Percentiles rank a stretch among this genome's conserved stretches.
These are phyloP conservation scores for Lyophyllum semitale DNA, from an alignment of 768 basidiomycete species.

Conservation along the genomic window DNA sequence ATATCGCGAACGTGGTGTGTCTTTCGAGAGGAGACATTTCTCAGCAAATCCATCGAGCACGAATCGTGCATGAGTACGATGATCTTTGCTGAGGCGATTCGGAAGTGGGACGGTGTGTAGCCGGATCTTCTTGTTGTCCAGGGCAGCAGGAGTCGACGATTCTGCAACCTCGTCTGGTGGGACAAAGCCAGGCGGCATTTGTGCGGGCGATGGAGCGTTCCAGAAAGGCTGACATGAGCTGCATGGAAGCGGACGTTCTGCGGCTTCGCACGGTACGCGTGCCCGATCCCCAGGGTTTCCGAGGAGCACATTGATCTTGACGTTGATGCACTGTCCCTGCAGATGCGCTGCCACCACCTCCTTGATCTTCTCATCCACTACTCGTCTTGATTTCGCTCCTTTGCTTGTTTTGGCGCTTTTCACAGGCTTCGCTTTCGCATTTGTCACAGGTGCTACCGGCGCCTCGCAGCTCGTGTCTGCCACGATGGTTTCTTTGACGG, in stretches of 20 bases:
- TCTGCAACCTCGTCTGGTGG: not conserved
- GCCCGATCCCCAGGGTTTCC: slow-evolving; percentile 1
- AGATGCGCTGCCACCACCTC: not conserved
- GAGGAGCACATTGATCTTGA: not conserved
- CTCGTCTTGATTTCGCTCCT: not conserved
- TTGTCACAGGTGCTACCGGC: too few species aligned
- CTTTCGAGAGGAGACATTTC: not conserved
- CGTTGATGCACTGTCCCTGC: slow-evolving; percentile 4
- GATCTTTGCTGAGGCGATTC: not conserved
- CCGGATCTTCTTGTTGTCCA: not conserved
- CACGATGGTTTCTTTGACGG: not conserved
- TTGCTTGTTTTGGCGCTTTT: too few species aligned
- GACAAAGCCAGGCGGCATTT: not conserved
- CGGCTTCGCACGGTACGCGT: not conserved
- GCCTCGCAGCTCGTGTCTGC: slow-evolving; percentile 17
- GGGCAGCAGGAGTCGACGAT: not conserved
- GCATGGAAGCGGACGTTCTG: slow-evolving; percentile 1
- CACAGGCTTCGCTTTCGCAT: too few species aligned
- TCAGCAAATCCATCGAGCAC: not conserved
- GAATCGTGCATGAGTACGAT: not conserved
- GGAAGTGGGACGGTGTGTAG: not conserved
- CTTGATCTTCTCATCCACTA: not conserved
- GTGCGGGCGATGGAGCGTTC: not conserved
- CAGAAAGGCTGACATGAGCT: slow-evolving; percentile 7
- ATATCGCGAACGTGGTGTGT: not conserved